Evolutionary conservation across 768 basidiomycete genomes (phyloP), one percentile per base, ranked within the genome.

Genomic region (Mycena galericulata): DNA sequence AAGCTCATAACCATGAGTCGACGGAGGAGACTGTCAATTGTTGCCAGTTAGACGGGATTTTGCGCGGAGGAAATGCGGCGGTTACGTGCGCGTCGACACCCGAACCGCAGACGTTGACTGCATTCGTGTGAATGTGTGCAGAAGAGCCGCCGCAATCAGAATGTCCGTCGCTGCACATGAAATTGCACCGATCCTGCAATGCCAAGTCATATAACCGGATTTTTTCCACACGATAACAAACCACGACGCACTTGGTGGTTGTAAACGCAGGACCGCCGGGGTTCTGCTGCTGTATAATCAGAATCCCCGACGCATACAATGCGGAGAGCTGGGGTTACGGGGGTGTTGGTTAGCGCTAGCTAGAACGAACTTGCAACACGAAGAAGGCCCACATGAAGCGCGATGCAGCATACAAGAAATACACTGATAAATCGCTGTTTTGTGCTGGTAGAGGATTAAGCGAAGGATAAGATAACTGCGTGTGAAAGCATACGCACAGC

Each of bases 101-200:
- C 26, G 29, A 40, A 24, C n/a, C 6, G 47, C 34, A 11, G 18
- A 38, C 24, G 34, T 4, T 26, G 36, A 3, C 30, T 55, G 27
- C 36, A 63, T 36, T 12, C 29, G 22, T 9, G n/a, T 20, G 27
- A 63, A 63, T 7, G 50, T 53, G 26, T 18, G 6, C 4, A 24
- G 4, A 22, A 63, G 38, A 4, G 40, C 20, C 22, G 15, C 50
- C 14, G 62, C 49, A 32, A 63, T 41, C 20, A 63, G 11, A 27
- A 63, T 27, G 32, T 63, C 62, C 14, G 62, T 63, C 3, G 32
- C 51, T 11, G 62, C 62, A 34, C 62, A 63, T 10, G 26, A 6
- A 14, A 63, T 55, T 5, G 62, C 38, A 27, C 62, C 62, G 14
- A 55, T 27, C n/a, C 62, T 63, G 26, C 15, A 3, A 14, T 9